Base-by-base conservation (phyloP, 2,329 filamentous ascomycete genomes). In the Nigrospora osmanthi region DNA sequence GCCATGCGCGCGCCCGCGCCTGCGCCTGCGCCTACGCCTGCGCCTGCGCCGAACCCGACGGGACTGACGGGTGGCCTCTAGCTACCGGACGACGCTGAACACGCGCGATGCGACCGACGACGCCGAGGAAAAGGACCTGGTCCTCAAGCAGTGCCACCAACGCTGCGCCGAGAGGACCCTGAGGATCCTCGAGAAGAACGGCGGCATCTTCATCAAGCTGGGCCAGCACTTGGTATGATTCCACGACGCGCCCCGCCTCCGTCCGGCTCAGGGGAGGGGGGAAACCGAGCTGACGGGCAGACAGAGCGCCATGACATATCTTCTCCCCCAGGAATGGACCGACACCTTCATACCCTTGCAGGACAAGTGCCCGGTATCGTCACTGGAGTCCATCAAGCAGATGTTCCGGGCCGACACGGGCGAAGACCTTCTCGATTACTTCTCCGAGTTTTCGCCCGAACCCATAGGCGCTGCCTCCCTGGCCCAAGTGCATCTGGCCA, bases 171-270 rank as follows among this genome's bases (percentile, higher is more conserved):
- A 89, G 57, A 81, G 93, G 49, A 96, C 93, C 1, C 71, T 97
- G 36, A 78, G 76, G 46, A 90, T 94, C 2, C 70, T 97, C 52
- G 93, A 98, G 73, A 89, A 87, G 72, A 97, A 96, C 64, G 93
- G 94, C 23, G 95, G 91, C 28, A 95, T 98, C 51, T 98, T 97
- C 57, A 97, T 98, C 63, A 98, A 98, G 67, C 72, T 98, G 35
- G 93, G 93, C 9, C 93, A 98, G 58, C 93, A 98, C 67, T 66
- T 98, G 66, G 81, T 83, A 72, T 36, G 67, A 50, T 14, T 17
- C 10, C 17, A 40, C 36, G 38, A 45, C 9, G 12, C 19, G 32
- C 34, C 37, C 37, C n/a, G 23, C 23, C 23, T 28, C 23, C 23
- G 2, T 7, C 23, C 9, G 2, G 5, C 6, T 7, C 23, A 6